A percentile compares a stretch with the other conserved stretches of the same genome.
phyloP scores from a whole-genome alignment of 2,329 filamentous ascomycete genomes.

The Diaporthe sp. region DNA sequence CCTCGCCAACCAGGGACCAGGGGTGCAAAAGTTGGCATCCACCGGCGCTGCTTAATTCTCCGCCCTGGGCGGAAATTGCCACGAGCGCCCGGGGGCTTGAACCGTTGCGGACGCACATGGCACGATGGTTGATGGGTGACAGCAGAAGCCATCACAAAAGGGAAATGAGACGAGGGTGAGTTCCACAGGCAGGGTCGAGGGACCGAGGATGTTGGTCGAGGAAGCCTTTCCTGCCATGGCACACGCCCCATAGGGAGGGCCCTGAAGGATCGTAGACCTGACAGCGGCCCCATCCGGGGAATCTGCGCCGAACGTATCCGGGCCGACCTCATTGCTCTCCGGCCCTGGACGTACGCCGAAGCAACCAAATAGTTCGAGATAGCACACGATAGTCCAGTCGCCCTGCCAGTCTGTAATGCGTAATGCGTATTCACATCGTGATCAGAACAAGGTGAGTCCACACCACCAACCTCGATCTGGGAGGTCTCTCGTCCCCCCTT shows the following conservation, averaged over 20 bases:
- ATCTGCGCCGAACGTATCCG: slow-evolving; percentile 1
- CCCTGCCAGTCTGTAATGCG: not conserved
- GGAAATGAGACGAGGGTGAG: slow-evolving; percentile 9
- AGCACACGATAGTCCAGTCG: not conserved
- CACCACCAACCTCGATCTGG: not conserved
- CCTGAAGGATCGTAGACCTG: slow-evolving; percentile 20
- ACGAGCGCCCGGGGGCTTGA: not conserved
- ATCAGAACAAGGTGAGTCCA: not conserved
- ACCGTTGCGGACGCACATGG: slow-evolving; percentile 13
- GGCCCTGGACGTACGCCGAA: not conserved
- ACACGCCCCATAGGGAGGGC: slow-evolving; percentile 21
- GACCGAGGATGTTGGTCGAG: slow-evolving; percentile 4
- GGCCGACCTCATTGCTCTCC: not conserved
- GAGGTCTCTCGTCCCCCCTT: not conserved
- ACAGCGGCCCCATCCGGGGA: slow-evolving; percentile 20
- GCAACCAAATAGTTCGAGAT: not conserved
- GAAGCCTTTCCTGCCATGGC: not conserved
- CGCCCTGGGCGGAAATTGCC: slow-evolving; percentile 16
- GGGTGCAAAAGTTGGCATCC: slow-evolving; percentile 12
- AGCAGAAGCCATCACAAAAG: not conserved
- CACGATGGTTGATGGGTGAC: slow-evolving; percentile 15
- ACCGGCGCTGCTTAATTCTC: slow-evolving; percentile 26
- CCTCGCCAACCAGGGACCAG: slow-evolving; percentile 8
- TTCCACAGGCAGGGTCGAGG: slow-evolving; percentile 1
- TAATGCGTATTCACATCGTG: slow-evolving; percentile 15